Percentiles rank a stretch among this genome's conserved stretches.
phyloP scores from a whole-genome alignment of 306 rosid genomes.

The Vicia sativa region DNA sequence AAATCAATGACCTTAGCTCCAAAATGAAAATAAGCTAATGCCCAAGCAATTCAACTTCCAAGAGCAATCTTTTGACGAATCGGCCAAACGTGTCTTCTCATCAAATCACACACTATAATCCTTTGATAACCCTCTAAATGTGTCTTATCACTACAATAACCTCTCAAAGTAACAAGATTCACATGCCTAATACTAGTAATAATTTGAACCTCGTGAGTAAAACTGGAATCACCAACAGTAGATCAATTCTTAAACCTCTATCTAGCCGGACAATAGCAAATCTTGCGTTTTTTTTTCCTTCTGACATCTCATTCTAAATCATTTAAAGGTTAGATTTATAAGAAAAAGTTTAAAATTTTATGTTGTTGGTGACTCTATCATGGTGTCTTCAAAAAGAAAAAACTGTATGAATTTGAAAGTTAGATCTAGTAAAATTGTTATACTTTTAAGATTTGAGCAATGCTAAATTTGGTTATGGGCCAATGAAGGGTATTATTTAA shows the following conservation, averaged over 20 bases:
- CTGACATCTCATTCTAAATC: too few species aligned
- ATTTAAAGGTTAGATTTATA: too few species aligned
- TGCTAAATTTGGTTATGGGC: too few species aligned
- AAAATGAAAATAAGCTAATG: slow-evolving; percentile 88
- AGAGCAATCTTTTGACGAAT: slow-evolving; percentile 68
- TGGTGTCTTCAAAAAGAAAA: too few species aligned
- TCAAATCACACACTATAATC: slow-evolving; percentile 85
- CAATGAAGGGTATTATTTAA: too few species aligned
- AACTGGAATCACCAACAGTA: slow-evolving; percentile 73
- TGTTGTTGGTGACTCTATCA: too few species aligned
- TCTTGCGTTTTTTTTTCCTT: too few species aligned
- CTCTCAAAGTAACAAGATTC: slow-evolving; percentile 81
- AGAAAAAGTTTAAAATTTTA: too few species aligned
- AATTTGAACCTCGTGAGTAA: slow-evolving; percentile 86
- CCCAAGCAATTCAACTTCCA: slow-evolving; percentile 86
- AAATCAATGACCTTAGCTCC: slow-evolving; percentile 91
- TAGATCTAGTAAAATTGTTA: too few species aligned
- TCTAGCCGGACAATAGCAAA: slow-evolving; percentile 51
- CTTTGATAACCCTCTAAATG: slow-evolving; percentile 82
- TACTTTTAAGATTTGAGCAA: too few species aligned
- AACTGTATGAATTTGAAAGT: too few species aligned
- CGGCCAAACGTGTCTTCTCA: slow-evolving; percentile 83
- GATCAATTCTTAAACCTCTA: slow-evolving; percentile 95
- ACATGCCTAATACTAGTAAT: slow-evolving; percentile 93
- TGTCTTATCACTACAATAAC: slow-evolving; percentile 81